Evolutionary conservation across 2,329 filamentous ascomycete genomes (phyloP), one percentile per base, ranked within the genome.

Genomic region (Diplodia scrobiculata): DNA sequence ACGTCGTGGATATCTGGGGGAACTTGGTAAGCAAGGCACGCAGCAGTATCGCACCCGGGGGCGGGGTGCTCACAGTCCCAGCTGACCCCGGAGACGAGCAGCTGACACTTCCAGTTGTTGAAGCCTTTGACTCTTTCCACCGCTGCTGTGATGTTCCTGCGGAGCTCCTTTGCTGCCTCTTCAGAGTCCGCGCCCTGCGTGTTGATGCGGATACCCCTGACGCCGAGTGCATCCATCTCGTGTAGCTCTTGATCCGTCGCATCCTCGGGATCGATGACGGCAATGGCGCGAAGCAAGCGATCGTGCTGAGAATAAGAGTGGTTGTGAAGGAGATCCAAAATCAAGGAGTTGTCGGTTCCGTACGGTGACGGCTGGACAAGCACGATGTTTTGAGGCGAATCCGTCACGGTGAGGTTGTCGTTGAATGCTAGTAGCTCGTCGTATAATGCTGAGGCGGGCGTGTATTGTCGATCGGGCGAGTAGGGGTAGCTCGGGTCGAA

Each of bases 321-420:
- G 25, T 59, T 59, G 25, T 38, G 55, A 17, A 59, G 55, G 3
- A 47, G 25, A 14, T 59, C 55, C 38, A 59, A 6, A 2, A 59
- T 19, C 21, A 59, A 9, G 14, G 55, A 47, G 21, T 59, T 59
- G 25, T 59, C 55, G 7, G 38, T 47, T 9, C 55, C 55, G 25
- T 59, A 59, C 4, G 55, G 17, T 2, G 55, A 59, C 17, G 55
- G 55, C 38, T 59, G 55, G 17, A 59, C 38, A 2, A 59, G 27
- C 7, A 59, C 55, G 4, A 59, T 48, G 17, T 59, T 59, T 5
- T 47, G 25, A 1, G 55, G 25, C 3, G 38, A 47, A 9, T 29
- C 4, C 3, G 55, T 48, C 0, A 10, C 21, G 1, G 25, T 19
- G 14, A 59, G 14, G 17, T 59, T 48, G 13, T 38, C 7, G 3